These are phyloP conservation scores for Citrullus amarus DNA, from an alignment of 306 rosid genomes.

Conservation along the genomic window DNA sequence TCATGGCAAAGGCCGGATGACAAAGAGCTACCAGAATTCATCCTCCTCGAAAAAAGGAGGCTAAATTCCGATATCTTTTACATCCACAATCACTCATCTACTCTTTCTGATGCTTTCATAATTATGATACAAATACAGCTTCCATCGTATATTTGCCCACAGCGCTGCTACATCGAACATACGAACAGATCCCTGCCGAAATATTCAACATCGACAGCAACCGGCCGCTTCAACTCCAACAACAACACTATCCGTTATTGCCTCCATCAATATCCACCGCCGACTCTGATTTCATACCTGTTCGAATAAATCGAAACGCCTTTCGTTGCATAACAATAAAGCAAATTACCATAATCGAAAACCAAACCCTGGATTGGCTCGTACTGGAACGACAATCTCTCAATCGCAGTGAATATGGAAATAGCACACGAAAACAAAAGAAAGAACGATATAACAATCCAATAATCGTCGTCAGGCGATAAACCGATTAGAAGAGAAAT, in stretches of 20 bases:
- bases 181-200: neutral
- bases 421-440: neutral
- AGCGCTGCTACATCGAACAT: no score
- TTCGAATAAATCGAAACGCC: neutral
- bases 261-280: neutral
- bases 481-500: neutral
- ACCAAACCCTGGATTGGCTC: neutral
- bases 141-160: neutral
- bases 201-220: neutral
- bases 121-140: constrained; percentile 2
- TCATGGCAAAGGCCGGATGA: constrained; percentile 98
- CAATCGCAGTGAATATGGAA: neutral
- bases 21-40: constrained; percentile 25
- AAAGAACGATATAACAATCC: neutral
- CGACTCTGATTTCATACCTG: neutral
- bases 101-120: neutral
- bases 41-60: neutral
- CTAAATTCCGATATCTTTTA: constrained; percentile 26
- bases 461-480: neutral
- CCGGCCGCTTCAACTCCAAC: neutral
- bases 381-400: neutral
- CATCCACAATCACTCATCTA: constrained; percentile 30
- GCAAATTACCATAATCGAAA: neutral
- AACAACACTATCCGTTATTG: no score
- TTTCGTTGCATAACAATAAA: neutral